Base-by-base conservation (phyloP, 140 eudicot species). In the Flaveria floridana region DNA sequence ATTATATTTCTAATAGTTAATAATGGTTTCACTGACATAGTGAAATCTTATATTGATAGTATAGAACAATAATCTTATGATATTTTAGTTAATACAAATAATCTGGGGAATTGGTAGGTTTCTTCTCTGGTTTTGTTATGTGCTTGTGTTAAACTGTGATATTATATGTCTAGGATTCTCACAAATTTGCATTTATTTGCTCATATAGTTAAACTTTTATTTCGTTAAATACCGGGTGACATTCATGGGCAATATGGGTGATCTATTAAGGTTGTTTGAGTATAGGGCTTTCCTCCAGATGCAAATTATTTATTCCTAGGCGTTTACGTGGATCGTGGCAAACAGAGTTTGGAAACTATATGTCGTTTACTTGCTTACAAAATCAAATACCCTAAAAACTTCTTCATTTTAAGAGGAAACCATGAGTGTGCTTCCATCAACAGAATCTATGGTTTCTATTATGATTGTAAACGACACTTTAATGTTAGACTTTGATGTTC, bases 171-270 rank as follows among this genome's bases (percentile, higher is more conserved):
- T 5, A 6, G 26, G 21, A 23, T 47, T 21, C 6, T 70, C 18
- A 9, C n/a, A 51, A 51, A 30, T 71, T 23, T 23, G 25, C 25
- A 23, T 23, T 23, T 23, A 28, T 26, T n/a, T 71, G 34, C 5
- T 57, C 5, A 1, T 21, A 19, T 57, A 0, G 0, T 58, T 72
- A 2, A 65, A 19, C 8, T 6, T 16, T 57, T 57, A 39, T 63
- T 7, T 77, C 41, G 47, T 46, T 81, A 18, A 6, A 66, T 42
- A 53, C 53, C 79, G 83, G 95, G 95, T 77, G 95, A 88, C 76
- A 88, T 88, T 80, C 95, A 88, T 75, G 95, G 95, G 19, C 95
- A 88, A 65, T 88, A 88, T 56, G 88, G 88, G 90, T 56, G 95
- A 88, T 78, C 86, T 88, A 19, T 77, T 88, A 75, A 82, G 95